Percentiles rank a stretch among this genome's conserved stretches.
These are phyloP conservation scores for Aspergillus uvarum DNA, from an alignment of 2,329 filamentous ascomycete species.

Conservation along the genomic window DNA sequence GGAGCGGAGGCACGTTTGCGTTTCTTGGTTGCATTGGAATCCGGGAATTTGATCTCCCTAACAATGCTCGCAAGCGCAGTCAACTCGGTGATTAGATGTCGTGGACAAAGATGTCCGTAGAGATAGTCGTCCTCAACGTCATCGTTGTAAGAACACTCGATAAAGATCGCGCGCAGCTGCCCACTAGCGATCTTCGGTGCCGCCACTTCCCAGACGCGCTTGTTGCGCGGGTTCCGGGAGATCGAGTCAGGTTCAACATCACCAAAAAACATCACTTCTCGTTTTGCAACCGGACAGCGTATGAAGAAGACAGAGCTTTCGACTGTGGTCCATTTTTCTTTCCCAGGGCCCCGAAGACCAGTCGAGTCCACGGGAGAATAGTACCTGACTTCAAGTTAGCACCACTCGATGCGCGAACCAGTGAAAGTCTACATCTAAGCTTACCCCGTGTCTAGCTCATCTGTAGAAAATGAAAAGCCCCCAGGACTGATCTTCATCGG, in stretches of 20 bases:
- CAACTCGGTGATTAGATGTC: constrained; percentile 79
- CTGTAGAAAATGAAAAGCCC: constrained; percentile 30
- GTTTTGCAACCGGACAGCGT: constrained; percentile 66
- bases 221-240: constrained; percentile 76
- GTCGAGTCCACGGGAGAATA: constrained; percentile 35
- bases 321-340: constrained; percentile 23
- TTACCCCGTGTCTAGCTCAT: constrained; percentile 29
- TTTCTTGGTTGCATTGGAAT: constrained; percentile 38
- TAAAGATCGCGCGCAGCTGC: constrained; percentile 76
- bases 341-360: constrained; percentile 11
- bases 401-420: not conserved
- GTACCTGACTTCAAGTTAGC: not conserved
- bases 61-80: constrained; percentile 70
- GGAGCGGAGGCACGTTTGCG: constrained; percentile 39
- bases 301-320: constrained; percentile 95
- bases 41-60: constrained; percentile 48
- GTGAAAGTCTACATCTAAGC: constrained; percentile 5
- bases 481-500: constrained; percentile 48
- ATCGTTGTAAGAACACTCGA: constrained; percentile 93
- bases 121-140: constrained; percentile 72
- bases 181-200: constrained; percentile 78
- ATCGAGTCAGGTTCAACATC: constrained; percentile 92
- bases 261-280: constrained; percentile 88
- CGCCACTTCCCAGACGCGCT: constrained; percentile 82
- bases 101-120: constrained; percentile 85